Evolutionary conservation across 257 asterid species (phyloP).

Genomic region (Fraxinus pennsylvanica): DNA sequence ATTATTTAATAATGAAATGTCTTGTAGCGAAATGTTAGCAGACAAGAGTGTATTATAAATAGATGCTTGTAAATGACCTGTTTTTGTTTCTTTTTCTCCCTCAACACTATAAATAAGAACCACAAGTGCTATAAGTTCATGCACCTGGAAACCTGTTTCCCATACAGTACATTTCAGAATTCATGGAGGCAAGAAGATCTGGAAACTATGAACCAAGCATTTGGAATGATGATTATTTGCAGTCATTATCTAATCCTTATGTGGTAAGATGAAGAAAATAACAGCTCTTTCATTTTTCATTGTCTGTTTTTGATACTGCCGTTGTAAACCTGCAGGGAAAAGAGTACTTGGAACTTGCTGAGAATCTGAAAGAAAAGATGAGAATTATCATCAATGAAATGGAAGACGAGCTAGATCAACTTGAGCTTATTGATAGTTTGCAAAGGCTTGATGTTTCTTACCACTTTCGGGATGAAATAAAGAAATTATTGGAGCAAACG

Average conservation of each 20-base stretch:
- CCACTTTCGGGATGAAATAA: conserved; percentile 36
- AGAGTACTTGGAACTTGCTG: conserved; percentile 32
- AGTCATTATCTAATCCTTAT: conserved; percentile 36
- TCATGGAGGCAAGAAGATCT: conserved; percentile 44
- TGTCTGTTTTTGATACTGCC: not conserved
- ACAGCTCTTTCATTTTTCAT: not conserved
- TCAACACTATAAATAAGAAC: too few relatives aligned
- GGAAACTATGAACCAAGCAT: conserved; percentile 43
- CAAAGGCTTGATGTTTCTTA: conserved; percentile 48
- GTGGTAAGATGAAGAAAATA: conserved; percentile 22
- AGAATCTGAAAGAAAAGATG: conserved; percentile 33
- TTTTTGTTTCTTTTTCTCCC: too few relatives aligned
- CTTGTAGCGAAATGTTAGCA: too few relatives aligned
- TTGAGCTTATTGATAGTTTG: conserved; percentile 48
- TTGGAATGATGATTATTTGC: conserved; percentile 50
- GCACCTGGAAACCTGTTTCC: not conserved
- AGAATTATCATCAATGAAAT: conserved; percentile 23
- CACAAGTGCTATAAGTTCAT: not conserved
- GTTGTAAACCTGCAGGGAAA: conserved; percentile 32
- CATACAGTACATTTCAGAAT: not conserved
- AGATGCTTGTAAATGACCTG: too few relatives aligned
- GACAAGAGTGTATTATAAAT: too few relatives aligned
- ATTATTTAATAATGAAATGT: too few relatives aligned
- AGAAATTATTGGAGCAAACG: conserved; percentile 17
- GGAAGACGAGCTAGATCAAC: conserved; percentile 28